Evolutionary conservation across 305 asterid species (phyloP).

Genomic region (Rubia tinctorum): DNA sequence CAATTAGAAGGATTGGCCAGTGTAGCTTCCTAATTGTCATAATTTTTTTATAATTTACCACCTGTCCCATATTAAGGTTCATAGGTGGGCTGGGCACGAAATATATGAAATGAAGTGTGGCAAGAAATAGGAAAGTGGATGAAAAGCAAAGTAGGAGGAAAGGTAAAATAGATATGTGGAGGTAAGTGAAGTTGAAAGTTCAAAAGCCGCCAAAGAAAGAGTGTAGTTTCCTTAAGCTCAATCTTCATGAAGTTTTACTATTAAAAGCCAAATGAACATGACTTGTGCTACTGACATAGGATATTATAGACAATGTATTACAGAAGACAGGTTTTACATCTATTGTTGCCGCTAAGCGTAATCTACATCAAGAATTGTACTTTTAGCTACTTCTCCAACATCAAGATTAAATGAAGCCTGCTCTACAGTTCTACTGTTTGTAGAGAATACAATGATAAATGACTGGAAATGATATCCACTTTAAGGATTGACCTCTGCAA

Average conservation of each 20-base stretch:
- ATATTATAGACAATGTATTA: no score
- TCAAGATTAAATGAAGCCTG: background rate
- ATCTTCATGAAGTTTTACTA: background rate
- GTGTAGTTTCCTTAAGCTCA: background rate
- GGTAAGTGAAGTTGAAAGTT: background rate
- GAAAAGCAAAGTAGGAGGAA: no score
- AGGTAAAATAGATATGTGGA: no score
- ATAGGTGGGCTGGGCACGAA: background rate
- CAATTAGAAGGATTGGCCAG: background rate
- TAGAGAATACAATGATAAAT: background rate
- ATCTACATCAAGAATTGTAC: background rate
- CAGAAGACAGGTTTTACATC: background rate
- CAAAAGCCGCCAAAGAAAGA: background rate
- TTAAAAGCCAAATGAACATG: no score
- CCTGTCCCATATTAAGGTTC: background rate
- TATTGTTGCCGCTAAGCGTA: background rate
- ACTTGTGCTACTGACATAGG: no score
- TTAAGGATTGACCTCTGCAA: no score
- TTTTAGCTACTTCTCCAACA: background rate
- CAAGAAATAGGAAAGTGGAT: no score
- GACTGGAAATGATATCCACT: no score
- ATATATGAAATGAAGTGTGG: background rate
- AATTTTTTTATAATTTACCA: background rate
- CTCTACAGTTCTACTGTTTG: background rate
- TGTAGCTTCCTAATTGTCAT: background rate